Base-by-base conservation (phyloP, 257 asterid genomes). In the Anisodus acutangulus region DNA sequence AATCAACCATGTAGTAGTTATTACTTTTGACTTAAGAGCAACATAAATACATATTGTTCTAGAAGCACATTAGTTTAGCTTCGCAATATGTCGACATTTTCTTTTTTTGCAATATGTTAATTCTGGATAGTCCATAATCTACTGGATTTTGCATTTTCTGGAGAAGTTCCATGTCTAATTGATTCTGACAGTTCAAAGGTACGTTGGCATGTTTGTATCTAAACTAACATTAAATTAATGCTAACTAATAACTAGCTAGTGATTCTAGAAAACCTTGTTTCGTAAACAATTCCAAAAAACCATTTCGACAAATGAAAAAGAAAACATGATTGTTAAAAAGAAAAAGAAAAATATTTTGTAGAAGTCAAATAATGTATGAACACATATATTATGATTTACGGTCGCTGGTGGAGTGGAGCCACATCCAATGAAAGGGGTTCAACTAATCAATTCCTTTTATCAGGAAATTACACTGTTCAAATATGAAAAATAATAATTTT, bases 11-110 rank as follows among this genome's bases (percentile, higher is more conserved):
- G 58, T 47, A 71, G 37, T 45, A 45, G 58, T 71, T 45, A n/a
- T 9, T 71, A 45, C 41, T 71, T 71, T 71, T 71, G 37, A 45
- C 58, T n/a, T 71, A 54, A 45, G 41, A 71, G 80, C 59, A n/a
- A 71, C 80, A 71, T 19, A 71, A 71, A 45, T 71, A n/a, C 5
- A 71, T 9, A 2, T 69, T 69, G 31, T 69, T 69, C 78, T 69
- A 41, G 78, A 69, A 69, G 54, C 7, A 69, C 31, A 17, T 3
- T 39, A 12, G 2, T 69, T 16, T 69, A 69, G 78, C 13, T 19
- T 19, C 6, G 1, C 15, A 8, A 26, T 39, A 9, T 69, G 15
- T 39, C 4, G 72, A 66, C 45, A 1, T 41, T 41, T 41, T 16
- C 31, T 64, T 64, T 63, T 62, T 62, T 31, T 22, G 9, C 12